Percentiles rank a stretch among this genome's conserved stretches.
Evolutionary conservation across 1,139 yeast genomes (phyloP).

Genomic region (Candida smagusa): DNA sequence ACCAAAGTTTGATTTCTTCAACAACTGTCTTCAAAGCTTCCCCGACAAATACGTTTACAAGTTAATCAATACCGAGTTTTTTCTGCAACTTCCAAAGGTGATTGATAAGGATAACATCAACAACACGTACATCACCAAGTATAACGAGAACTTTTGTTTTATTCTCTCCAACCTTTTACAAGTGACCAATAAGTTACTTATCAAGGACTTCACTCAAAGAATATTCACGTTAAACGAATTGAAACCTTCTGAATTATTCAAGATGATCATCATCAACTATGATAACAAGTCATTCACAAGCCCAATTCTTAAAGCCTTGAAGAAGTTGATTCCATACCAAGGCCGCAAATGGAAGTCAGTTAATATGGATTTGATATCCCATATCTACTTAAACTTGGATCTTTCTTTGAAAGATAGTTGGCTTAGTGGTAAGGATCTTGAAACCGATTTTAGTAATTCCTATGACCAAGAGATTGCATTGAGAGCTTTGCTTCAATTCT

Average conservation of each 20-base stretch:
- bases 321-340: constrained; percentile 82
- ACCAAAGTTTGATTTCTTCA: constrained; percentile 43
- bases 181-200: constrained; percentile 42
- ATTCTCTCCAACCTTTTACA: constrained; percentile 44
- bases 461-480: constrained; percentile 85
- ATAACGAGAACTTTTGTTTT: constrained; percentile 43
- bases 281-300: constrained; percentile 62
- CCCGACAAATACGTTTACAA: constrained; percentile 15
- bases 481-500: constrained; percentile 75
- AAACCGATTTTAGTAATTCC: constrained; percentile 71
- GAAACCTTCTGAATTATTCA: constrained; percentile 51
- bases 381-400: constrained; percentile 74
- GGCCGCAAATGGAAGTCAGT: constrained; percentile 93
- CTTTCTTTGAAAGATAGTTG: constrained; percentile 78
- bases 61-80: constrained; percentile 30
- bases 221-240: constrained; percentile 52
- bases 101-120: constrained; percentile 28
- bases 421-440: constrained; percentile 82
- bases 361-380: constrained; percentile 91
- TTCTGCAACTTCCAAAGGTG: constrained; percentile 25
- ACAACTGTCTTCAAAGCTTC: constrained; percentile 29
- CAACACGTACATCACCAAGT: constrained; percentile 28
- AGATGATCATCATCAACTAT: constrained; percentile 43
- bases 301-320: constrained; percentile 70
- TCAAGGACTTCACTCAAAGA: constrained; percentile 50